A percentile compares a stretch with the other conserved stretches of the same genome.
phyloP scores from a whole-genome alignment of 2,329 filamentous ascomycete species.

The Ilyonectria robusta region DNA sequence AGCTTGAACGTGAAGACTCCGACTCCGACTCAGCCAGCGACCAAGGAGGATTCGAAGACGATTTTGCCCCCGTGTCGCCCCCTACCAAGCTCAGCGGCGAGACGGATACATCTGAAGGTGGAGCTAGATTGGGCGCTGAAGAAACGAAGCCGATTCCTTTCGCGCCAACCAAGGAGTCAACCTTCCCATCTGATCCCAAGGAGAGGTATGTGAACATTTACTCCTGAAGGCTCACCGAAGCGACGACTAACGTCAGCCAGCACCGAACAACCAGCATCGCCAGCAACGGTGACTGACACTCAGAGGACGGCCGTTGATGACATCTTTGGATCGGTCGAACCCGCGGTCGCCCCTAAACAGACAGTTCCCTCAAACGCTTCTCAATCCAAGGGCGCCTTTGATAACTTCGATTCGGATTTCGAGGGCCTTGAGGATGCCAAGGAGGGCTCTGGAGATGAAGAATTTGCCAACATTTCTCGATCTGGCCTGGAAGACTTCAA shows the following conservation, averaged over 20 bases:
- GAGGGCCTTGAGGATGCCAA: conserved; percentile 88
- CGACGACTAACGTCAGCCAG: conserved; percentile 39
- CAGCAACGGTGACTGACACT: conserved; percentile 49
- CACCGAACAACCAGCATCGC: conserved; percentile 50
- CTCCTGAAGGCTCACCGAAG: neutral
- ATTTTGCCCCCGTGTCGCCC: conserved; percentile 81
- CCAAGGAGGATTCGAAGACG: conserved; percentile 90
- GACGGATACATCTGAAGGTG: conserved; percentile 34
- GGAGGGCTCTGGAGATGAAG: conserved; percentile 83
- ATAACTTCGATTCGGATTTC: conserved; percentile 85
- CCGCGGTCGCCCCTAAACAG: conserved; percentile 47
- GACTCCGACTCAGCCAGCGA: conserved; percentile 88
- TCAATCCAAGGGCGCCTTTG: conserved; percentile 70
- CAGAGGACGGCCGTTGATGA: conserved; percentile 57
- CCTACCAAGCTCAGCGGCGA: conserved; percentile 50
- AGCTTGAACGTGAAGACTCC: conserved; percentile 80
- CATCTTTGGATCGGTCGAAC: conserved; percentile 57
- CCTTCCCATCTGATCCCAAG: conserved; percentile 29
- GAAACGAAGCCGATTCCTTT: conserved; percentile 34
- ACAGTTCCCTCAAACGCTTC: conserved; percentile 53
- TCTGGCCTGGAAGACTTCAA: conserved; percentile 85
- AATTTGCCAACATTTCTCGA: conserved; percentile 81
- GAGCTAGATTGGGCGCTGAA: conserved; percentile 21
- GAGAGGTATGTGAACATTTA: conserved; percentile 42
- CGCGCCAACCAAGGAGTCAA: conserved; percentile 44